Percentiles rank a stretch among this genome's conserved stretches.
phyloP scores from a whole-genome alignment of 1,284 basidiomycete species.

The Apiotrichum montevideense region DNA sequence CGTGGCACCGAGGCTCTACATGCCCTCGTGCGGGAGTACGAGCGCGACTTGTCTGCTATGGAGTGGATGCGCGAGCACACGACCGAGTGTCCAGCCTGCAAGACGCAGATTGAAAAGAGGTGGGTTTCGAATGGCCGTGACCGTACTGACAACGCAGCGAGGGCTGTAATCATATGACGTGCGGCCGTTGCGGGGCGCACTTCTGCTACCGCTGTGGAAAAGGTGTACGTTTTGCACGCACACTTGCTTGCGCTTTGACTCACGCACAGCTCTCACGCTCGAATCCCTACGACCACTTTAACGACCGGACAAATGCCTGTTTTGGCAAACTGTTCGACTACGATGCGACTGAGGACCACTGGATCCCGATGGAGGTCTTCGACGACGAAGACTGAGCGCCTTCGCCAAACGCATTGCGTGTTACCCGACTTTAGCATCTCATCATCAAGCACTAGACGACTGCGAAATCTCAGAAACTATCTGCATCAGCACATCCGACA shows the following conservation, averaged over 20 bases:
- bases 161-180: conserved; percentile 48
- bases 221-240: conserved; percentile 23
- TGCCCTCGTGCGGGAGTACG: conserved; percentile 6
- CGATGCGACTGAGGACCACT: conserved; percentile 6
- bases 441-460: too few relatives aligned
- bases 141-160: conserved; percentile 7
- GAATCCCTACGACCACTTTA: conserved; percentile 43
- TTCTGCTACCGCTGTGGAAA: conserved; percentile 44
- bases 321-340: conserved; percentile 42
- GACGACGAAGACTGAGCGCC: too few relatives aligned
- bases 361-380: too few relatives aligned
- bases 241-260: conserved; percentile 19
- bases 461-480: too few relatives aligned
- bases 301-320: conserved; percentile 29
- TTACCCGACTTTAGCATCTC: too few relatives aligned
- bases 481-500: too few relatives aligned
- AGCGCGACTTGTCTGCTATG: conserved; percentile 4
- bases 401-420: too few relatives aligned
- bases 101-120: conserved; percentile 41
- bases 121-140: not conserved
- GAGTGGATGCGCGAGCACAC: conserved; percentile 39
- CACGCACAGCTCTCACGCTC: too few relatives aligned
- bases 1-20: conserved; percentile 2
- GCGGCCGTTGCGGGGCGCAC: conserved; percentile 37
- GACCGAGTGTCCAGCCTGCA: conserved; percentile 39